A percentile compares a stretch with the other conserved stretches of the same genome.
Conservation (phyloP, 805 yeast genomes). For the Saccharomycopsis fibuligera region DNA sequence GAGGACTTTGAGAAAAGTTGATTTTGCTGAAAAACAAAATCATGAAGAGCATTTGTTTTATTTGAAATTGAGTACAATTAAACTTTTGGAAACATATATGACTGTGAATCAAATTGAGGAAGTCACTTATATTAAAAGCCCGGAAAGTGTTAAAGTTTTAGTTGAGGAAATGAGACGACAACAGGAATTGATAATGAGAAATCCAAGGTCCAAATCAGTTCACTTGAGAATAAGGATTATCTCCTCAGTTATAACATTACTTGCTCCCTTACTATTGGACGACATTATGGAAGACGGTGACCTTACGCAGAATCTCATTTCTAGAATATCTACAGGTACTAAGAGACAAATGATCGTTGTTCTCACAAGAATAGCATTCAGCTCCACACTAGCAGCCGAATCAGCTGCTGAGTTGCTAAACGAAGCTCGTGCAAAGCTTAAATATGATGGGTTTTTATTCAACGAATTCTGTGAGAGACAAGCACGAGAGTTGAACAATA, state of each 20-base stretch:
- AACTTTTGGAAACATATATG: slow-evolving; percentile 41
- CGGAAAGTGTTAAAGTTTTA: slow-evolving; percentile 11
- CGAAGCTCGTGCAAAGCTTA: slow-evolving; percentile 22
- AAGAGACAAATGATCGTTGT: slow-evolving; percentile 42
- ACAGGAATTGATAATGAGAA: slow-evolving; percentile 39
- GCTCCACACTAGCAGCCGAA: slow-evolving; percentile 39
- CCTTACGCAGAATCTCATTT: slow-evolving; percentile 3
- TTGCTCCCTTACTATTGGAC: slow-evolving; percentile 13
- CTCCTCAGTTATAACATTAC: slow-evolving; percentile 8
- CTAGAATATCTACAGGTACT: slow-evolving; percentile 28
- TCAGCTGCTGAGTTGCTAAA: slow-evolving; percentile 34
- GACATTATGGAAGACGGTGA: slow-evolving; percentile 3
- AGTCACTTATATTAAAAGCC: slow-evolving; percentile 7
- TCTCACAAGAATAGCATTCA: slow-evolving; percentile 47
- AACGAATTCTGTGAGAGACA: slow-evolving; percentile 38
- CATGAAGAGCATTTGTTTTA: slow-evolving; percentile 41
- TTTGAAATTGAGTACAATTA: slow-evolving; percentile 40
- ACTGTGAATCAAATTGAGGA: slow-evolving; percentile 17
- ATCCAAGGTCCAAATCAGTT: slow-evolving; percentile 39
- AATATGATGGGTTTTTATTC: slow-evolving; percentile 27
- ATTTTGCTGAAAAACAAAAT: slow-evolving; percentile 25
- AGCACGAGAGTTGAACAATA: slow-evolving; percentile 34
- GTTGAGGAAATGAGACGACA: slow-evolving; percentile 28
- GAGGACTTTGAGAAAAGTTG: neutral
- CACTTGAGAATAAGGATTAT: slow-evolving; percentile 36